Evolutionary conservation across 2,329 filamentous ascomycete species (phyloP), one percentile per base, ranked within the genome.

Genomic region (Claviceps maximensis): DNA sequence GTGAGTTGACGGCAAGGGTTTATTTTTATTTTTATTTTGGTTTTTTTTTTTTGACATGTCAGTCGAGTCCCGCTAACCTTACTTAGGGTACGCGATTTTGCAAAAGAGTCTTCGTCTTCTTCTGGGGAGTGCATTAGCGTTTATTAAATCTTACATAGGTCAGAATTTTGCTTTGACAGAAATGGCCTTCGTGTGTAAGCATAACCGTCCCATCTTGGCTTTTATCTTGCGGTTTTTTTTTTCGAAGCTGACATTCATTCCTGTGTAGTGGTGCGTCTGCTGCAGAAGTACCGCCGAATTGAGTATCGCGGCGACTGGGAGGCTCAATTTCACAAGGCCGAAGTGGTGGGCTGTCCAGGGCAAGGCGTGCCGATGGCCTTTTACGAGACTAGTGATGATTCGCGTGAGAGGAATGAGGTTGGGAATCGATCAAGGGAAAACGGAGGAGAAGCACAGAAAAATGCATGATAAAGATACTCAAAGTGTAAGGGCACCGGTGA

Each of bases 81-180:
- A 27, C 4, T 8, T 12, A 46, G 44, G 44, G 44, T 46, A 45
- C 21, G 42, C 42, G 23, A 25, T 10, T 13, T 15, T 25, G 13
- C 21, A 45, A 25, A 13, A 46, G 13, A 29, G 5, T 46, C 7
- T 29, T 29, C 13, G 17, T 38, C 7, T 38, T n/a, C n/a, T 38
- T 4, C n/a, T 33, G 27, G 8, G 8, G 27, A 29, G 27, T 45
- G 3, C 8, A 45, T 45, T 8, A 13, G 87, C 63, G 83, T 83
- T 15, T 85, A 84, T 1, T 47, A 72, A 85, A 36, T 85, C 87
- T 62, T 87, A 85, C 66, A 80, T 89, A 55, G 85, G 86, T 1
- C 85, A 91, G 73, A 85, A 91, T 66, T 91, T 89, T 65, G 87
- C 87, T 15, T 69, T 90, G 47, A 88, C 85, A 0, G 85, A 90